A percentile compares a stretch with the other conserved stretches of the same genome.
Evolutionary conservation across 2,329 filamentous ascomycete species (phyloP).

Genomic region (Drechslerella coelobrocha): DNA sequence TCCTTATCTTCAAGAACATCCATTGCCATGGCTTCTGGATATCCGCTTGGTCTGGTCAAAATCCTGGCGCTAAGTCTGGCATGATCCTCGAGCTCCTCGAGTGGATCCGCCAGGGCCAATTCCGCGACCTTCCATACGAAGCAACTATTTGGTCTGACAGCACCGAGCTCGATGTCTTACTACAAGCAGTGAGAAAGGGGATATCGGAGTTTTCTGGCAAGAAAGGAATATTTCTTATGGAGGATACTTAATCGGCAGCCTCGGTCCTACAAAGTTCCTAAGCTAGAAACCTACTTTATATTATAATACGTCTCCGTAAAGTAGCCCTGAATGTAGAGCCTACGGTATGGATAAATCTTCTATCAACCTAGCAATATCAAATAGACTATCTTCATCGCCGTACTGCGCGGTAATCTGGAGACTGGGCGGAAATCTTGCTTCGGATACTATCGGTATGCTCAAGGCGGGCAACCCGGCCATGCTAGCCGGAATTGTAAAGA

Average conservation of each 20-base stretch:
- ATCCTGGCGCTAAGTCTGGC: conserved; percentile 74
- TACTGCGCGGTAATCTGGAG: conserved; percentile 83
- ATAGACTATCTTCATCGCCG: conserved; percentile 72
- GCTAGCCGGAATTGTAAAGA: conserved; percentile 94
- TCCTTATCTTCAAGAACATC: conserved; percentile 93
- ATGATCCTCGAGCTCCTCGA: conserved; percentile 86
- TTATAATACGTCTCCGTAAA: too few species aligned
- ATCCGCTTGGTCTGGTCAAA: conserved; percentile 80
- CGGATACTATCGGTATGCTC: conserved; percentile 72
- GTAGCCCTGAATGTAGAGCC: too few species aligned
- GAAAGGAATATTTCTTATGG: conserved; percentile 89
- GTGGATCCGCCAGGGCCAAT: conserved; percentile 71
- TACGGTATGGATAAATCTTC: too few species aligned
- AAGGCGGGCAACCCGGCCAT: conserved; percentile 88
- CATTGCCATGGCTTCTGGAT: conserved; percentile 94
- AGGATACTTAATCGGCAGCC: conserved; percentile 59
- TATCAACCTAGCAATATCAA: conserved; percentile 66
- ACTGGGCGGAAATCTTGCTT: conserved; percentile 62
- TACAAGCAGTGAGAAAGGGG: conserved; percentile 79
- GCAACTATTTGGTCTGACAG: conserved; percentile 83
- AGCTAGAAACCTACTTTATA: too few species aligned
- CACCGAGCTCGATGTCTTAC: conserved; percentile 73
- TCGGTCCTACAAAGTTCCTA: neutral
- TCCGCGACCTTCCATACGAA: conserved; percentile 82
- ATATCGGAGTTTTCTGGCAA: conserved; percentile 82